phyloP scores from a whole-genome alignment of 495 filamentous ascomycete species.

The Thozetella sp. region DNA sequence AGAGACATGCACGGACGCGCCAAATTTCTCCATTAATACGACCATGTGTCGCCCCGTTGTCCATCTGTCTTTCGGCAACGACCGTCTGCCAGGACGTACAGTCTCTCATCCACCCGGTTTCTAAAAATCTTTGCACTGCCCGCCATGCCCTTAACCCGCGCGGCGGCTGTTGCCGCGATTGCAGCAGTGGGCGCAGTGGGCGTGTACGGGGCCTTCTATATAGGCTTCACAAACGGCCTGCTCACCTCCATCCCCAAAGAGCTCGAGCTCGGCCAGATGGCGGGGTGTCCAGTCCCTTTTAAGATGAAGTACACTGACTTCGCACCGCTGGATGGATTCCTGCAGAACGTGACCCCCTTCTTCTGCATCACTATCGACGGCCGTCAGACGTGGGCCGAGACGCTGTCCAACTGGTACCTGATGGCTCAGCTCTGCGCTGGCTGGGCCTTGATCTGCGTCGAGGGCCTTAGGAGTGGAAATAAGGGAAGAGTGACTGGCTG shows the following conservation, averaged over 20 bases:
- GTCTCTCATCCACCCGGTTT: too few species aligned
- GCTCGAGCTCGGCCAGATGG: background rate
- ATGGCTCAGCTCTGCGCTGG: slow-evolving; percentile 56
- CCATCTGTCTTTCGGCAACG: too few species aligned
- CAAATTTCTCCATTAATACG: too few species aligned
- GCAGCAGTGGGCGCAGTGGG: background rate
- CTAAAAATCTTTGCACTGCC: too few species aligned
- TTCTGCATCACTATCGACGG: background rate
- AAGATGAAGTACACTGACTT: background rate
- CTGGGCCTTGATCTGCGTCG: slow-evolving; percentile 58
- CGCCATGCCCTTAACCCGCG: background rate
- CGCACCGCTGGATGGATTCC: background rate
- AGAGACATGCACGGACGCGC: too few species aligned
- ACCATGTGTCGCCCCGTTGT: too few species aligned
- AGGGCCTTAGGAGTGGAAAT: slow-evolving; percentile 58
- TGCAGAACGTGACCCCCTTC: background rate
- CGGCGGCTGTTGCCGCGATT: background rate
- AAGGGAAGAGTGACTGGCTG: slow-evolving; percentile 49
- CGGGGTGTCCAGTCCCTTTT: background rate
- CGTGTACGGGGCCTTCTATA: background rate
- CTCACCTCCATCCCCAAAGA: background rate
- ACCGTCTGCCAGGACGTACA: too few species aligned
- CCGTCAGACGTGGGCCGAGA: slow-evolving; percentile 29
- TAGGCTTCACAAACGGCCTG: background rate
- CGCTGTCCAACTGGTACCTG: slow-evolving; percentile 50